Evolutionary conservation across 345 rosid species (phyloP).

Genomic region (Iberis pinnata): DNA sequence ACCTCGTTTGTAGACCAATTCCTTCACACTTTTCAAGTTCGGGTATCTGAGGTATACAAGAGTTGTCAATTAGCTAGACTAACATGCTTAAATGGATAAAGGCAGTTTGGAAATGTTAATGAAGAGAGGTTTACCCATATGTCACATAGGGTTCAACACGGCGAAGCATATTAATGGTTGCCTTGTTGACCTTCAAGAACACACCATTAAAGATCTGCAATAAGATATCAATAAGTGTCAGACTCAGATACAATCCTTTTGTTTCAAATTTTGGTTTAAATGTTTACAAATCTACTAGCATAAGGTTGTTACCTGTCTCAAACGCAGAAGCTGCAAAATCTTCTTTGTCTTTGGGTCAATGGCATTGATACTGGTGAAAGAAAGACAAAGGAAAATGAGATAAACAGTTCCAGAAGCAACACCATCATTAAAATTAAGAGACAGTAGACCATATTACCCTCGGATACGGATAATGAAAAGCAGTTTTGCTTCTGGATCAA

Average conservation of each 20-base stretch:
- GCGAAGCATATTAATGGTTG: constrained; percentile 56
- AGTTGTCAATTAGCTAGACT: neutral
- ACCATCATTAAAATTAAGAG: neutral
- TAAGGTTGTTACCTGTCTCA: constrained; percentile 87
- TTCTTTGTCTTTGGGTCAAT: constrained; percentile 54
- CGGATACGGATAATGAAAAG: constrained; percentile 71
- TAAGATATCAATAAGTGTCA: no score
- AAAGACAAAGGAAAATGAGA: no score
- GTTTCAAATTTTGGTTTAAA: no score
- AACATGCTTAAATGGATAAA: no score
- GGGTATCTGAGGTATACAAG: constrained; percentile 38
- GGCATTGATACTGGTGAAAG: constrained; percentile 64
- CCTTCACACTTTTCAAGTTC: constrained; percentile 62
- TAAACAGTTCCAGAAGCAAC: no score
- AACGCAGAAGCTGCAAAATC: constrained; percentile 63
- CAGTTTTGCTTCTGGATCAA: constrained; percentile 77
- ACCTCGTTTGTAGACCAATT: constrained; percentile 69
- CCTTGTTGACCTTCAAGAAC: constrained; percentile 60
- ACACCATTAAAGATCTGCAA: constrained; percentile 78
- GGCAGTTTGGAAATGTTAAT: constrained; percentile 68
- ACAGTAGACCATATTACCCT: constrained; percentile 37
- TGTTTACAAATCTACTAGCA: no score
- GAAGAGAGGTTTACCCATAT: constrained; percentile 56
- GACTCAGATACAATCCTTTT: no score
- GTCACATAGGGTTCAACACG: constrained; percentile 86